Evolutionary conservation across 306 rosid species (phyloP).

Genomic region (Canavalia gladiata): DNA sequence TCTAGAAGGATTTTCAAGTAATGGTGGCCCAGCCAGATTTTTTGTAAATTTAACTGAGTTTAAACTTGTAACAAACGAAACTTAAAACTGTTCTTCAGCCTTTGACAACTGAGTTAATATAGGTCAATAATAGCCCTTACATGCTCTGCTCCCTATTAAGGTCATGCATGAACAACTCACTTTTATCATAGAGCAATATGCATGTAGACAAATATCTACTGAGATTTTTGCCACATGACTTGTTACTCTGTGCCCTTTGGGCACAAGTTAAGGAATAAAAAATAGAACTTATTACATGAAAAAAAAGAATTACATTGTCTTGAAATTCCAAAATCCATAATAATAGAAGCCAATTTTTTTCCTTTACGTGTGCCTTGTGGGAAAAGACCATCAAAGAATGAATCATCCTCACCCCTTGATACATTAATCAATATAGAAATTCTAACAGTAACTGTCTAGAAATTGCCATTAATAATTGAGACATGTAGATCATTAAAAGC

Average conservation of each 20-base stretch:
- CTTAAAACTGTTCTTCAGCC: constrained; percentile 2
- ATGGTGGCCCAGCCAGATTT: constrained; percentile 26
- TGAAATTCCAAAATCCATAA: constrained; percentile 17
- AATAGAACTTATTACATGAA: background rate
- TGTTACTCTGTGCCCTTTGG: background rate
- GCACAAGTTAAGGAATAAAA: constrained; percentile 9
- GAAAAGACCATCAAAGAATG: background rate
- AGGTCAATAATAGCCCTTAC: background rate
- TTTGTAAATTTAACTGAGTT: constrained; percentile 6
- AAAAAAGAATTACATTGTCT: background rate
- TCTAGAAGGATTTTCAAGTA: constrained; percentile 30
- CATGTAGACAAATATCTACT: constrained; percentile 23
- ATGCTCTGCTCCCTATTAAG: background rate
- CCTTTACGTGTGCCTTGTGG: background rate
- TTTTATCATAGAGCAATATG: constrained; percentile 3
- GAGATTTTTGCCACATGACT: background rate
- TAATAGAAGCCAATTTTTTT: background rate
- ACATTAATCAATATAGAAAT: constrained; percentile 15
- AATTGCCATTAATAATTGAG: constrained; percentile 10
- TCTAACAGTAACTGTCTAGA: background rate
- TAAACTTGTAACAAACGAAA: constrained; percentile 20
- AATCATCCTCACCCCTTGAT: background rate
- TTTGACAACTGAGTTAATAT: background rate
- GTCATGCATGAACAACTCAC: background rate
- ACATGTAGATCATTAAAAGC: constrained; percentile 17